Evolutionary conservation across 495 filamentous ascomycete species (phyloP).

Genomic region (Platismatia glauca): DNA sequence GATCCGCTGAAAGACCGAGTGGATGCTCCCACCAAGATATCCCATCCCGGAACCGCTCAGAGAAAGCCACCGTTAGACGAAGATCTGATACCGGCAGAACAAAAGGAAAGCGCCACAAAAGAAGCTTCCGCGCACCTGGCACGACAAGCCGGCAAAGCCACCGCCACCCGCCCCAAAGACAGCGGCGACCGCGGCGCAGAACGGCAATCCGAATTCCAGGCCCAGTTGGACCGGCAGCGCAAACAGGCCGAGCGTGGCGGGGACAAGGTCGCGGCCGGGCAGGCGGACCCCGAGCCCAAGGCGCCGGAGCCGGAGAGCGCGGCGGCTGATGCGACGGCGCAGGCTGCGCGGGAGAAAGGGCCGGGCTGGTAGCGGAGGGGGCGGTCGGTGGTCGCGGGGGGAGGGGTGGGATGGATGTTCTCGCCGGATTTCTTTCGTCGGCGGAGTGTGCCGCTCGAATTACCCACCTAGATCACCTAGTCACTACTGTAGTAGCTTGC

Average conservation of each 20-base stretch:
- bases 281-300: background rate
- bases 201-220: slow-evolving; percentile 8
- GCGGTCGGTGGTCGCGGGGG: background rate
- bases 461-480: no score
- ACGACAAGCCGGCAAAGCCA: slow-evolving; percentile 9
- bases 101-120: slow-evolving; percentile 12
- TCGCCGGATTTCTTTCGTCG: no score
- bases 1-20: slow-evolving; percentile 8
- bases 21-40: background rate
- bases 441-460: no score
- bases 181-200: slow-evolving; percentile 6
- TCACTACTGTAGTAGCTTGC: no score
- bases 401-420: background rate
- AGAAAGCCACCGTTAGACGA: background rate
- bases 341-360: background rate
- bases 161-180: background rate
- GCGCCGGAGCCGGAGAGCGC: background rate
- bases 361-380: slow-evolving; percentile 1
- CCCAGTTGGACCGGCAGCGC: slow-evolving; percentile 14
- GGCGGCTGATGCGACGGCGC: background rate
- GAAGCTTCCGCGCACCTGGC: slow-evolving; percentile 18
- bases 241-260: slow-evolving; percentile 1
- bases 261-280: background rate
- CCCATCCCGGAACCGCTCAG: background rate
- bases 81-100: slow-evolving; percentile 9